Conservation (phyloP, 495 filamentous ascomycete genomes). For the Hapsidospora chrysogenum region DNA sequence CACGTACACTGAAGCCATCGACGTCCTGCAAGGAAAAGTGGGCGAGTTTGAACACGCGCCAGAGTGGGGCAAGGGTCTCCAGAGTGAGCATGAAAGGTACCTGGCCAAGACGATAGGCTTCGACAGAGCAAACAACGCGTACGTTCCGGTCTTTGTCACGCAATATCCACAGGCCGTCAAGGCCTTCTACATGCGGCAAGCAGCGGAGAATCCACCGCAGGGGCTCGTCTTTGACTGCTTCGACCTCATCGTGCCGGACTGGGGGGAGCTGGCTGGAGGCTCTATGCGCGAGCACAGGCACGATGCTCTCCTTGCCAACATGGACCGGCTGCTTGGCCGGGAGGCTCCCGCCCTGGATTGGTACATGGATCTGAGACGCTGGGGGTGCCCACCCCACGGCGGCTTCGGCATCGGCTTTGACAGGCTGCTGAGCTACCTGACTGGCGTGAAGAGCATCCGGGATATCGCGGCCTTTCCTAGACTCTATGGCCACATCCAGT, state of each 20-base stretch:
- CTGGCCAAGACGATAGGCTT: conserved; percentile 56
- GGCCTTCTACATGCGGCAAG: conserved; percentile 89
- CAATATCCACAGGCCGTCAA: conserved; percentile 77
- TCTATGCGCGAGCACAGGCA: conserved; percentile 86
- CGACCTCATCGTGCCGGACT: conserved; percentile 78
- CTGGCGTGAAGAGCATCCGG: conserved; percentile 67
- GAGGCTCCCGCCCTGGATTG: conserved; percentile 45
- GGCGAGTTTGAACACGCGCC: conserved; percentile 49
- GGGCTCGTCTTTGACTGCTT: conserved; percentile 73
- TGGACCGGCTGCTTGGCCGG: conserved; percentile 23
- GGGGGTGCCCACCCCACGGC: conserved; percentile 88
- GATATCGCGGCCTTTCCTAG: conserved; percentile 74
- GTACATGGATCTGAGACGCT: conserved; percentile 90
- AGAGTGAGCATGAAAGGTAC: conserved; percentile 85
- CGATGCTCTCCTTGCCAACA: conserved; percentile 48
- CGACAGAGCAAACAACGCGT: conserved; percentile 15
- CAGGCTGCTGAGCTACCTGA: conserved; percentile 70
- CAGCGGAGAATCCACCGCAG: conserved; percentile 8
- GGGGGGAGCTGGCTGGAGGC: conserved; percentile 81
- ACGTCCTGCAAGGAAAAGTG: conserved; percentile 44
- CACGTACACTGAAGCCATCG: conserved; percentile 67
- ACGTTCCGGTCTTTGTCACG: conserved; percentile 73
- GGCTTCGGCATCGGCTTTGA: conserved; percentile 94
- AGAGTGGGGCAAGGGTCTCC: conserved; percentile 56
- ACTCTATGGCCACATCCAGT: neutral